Conservation (phyloP, 805 yeast species). For the Lipomyces sp. region DNA sequence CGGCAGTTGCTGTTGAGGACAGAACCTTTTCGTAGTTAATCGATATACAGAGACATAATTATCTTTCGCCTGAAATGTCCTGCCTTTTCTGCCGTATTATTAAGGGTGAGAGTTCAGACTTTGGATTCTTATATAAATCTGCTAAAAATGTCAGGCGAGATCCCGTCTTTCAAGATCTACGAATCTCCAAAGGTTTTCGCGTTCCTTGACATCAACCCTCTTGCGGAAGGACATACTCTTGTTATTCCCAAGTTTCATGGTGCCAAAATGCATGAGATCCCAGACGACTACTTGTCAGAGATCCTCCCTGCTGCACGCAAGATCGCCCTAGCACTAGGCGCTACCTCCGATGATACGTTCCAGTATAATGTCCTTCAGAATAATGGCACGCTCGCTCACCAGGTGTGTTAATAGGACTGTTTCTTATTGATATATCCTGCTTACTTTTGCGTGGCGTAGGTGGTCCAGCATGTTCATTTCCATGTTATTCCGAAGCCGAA, state of each 20-base stretch:
- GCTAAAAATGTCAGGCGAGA: slow-evolving; percentile 64
- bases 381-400: slow-evolving; percentile 95
- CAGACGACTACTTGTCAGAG: slow-evolving; percentile 88
- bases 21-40: no score
- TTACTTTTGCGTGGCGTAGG: slow-evolving; percentile 40
- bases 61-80: neutral
- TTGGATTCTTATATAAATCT: neutral
- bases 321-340: slow-evolving; percentile 70
- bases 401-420: slow-evolving; percentile 45
- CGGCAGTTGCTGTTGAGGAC: no score
- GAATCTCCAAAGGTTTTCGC: slow-evolving; percentile 83
- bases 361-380: slow-evolving; percentile 88
- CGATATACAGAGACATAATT: no score
- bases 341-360: slow-evolving; percentile 56
- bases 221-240: slow-evolving; percentile 83
- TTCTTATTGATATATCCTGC: neutral
- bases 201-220: slow-evolving; percentile 92
- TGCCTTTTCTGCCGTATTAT: slow-evolving; percentile 22
- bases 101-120: slow-evolving; percentile 6
- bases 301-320: slow-evolving; percentile 87
- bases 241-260: slow-evolving; percentile 95
- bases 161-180: slow-evolving; percentile 86
- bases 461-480: slow-evolving; percentile 94
- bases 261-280: slow-evolving; percentile 86
- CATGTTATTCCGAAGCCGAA: slow-evolving; percentile 91